Evolutionary conservation across 768 basidiomycete genomes (phyloP), one percentile per base, ranked within the genome.

Genomic region (Lyophyllum atratum): DNA sequence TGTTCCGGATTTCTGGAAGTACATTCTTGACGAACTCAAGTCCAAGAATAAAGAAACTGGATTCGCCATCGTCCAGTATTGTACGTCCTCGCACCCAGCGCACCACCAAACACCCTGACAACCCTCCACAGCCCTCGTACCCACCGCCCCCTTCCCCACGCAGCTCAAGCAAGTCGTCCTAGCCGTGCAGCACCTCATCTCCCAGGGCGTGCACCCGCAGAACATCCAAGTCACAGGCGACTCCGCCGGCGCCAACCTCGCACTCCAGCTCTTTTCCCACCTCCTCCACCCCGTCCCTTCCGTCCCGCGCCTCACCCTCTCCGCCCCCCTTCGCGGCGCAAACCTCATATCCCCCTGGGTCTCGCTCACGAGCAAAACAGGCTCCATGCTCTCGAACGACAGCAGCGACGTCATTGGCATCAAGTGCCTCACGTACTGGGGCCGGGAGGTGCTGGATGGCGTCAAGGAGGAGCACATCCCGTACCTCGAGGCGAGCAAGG

Each of bases 311-410:
- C 59, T 66, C 3, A 58, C 59, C 1, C 59, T 66, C 19, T 31
- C 59, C 7, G 48, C 52, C 0, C 64, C 65, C 3, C 52, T 74
- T 22, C 19, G 65, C 11, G 66, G 70, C 3, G 63, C 59, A 8
- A 68, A 60, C 33, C 62, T 71, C 54, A 70, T 76, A 64, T 77
- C 74, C 0, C 74, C 70, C 1, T 70, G 69, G 69, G 60, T 65
- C 11, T 61, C 65, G 7, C 61, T 68, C 39, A 61, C 60, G 3
- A 50, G 59, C 12, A 49, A 64, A 7, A 42, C 48, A 0, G 52
- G 55, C 15, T 66, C 66, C 25, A 55, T 54, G 47, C 26, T 45
- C 24, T 52, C 51, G 3, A 61, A 64, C 21, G 60, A 29, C 39
- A 19, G n/a, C 19, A 60, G 61, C 29, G 69, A 72, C 52, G 43